Conservation (phyloP, 2,329 filamentous ascomycete genomes). For the Helotiales sp. region DNA sequence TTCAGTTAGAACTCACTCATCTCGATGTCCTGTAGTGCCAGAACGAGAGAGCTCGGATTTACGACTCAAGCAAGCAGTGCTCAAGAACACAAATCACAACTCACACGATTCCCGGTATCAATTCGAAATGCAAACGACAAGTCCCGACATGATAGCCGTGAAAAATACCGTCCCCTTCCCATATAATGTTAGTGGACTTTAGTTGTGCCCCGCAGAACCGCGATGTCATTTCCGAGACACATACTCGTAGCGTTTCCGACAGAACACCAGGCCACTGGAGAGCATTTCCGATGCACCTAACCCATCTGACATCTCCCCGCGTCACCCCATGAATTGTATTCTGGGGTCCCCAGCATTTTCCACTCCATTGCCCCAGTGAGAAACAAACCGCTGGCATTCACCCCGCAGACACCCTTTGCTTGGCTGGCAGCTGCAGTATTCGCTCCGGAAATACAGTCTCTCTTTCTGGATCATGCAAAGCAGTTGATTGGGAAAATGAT, state of each 20-base stretch:
- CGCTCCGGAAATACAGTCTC: not conserved
- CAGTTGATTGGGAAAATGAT: not conserved
- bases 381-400: not conserved
- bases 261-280: not conserved
- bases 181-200: no score
- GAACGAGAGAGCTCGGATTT: no score
- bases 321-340: not conserved
- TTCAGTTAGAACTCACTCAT: no score
- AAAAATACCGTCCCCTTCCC: no score
- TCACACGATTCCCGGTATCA: no score
- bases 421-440: not conserved
- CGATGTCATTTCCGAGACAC: not conserved
- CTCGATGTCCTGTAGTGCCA: no score
- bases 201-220: no score
- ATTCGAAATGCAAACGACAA: no score
- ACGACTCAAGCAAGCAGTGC: no score
- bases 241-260: not conserved
- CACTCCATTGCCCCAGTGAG: not conserved
- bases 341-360: conserved; percentile 5
- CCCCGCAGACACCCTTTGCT: not conserved
- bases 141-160: no score
- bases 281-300: not conserved
- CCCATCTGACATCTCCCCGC: not conserved
- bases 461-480: not conserved
- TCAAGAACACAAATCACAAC: no score